A percentile compares a stretch with the other conserved stretches of the same genome.
phyloP scores from a whole-genome alignment of 257 asterid species.

The Datura wrightii region DNA sequence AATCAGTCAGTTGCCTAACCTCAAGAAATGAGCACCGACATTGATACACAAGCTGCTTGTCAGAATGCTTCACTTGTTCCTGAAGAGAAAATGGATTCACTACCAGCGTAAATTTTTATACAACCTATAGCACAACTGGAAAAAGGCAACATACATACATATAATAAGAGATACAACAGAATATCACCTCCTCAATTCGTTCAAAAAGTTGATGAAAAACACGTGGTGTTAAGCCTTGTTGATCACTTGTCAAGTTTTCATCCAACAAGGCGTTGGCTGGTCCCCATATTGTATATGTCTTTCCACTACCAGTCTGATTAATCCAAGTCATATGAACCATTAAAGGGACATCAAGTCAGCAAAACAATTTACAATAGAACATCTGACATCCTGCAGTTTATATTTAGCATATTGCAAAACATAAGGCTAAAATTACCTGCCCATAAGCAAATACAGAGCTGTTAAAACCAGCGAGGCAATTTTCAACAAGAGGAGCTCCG shows the following conservation, averaged over 20 bases:
- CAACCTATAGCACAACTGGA: neutral
- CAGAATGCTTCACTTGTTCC: constrained; percentile 93
- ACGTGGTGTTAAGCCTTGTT: constrained; percentile 96
- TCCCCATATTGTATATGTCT: constrained; percentile 98
- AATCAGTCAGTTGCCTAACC: constrained; percentile 51
- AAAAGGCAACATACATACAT: neutral
- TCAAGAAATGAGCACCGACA: constrained; percentile 98
- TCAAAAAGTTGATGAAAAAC: constrained; percentile 80
- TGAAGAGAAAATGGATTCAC: constrained; percentile 42
- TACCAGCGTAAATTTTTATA: neutral
- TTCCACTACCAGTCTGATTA: constrained; percentile 96
- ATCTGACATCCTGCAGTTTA: neutral
- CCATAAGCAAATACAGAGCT: constrained; percentile 99
- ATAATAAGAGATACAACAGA: constrained; percentile 20
- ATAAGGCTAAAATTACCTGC: constrained; percentile 58
- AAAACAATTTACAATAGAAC: constrained; percentile 33
- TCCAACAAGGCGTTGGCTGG: constrained; percentile 84
- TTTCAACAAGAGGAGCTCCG: constrained; percentile 95
- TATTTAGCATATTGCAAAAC: constrained; percentile 11
- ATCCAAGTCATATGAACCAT: constrained; percentile 27
- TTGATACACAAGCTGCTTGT: constrained; percentile 78
- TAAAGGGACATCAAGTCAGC: constrained; percentile 19
- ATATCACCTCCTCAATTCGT: constrained; percentile 73
- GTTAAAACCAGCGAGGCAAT: constrained; percentile 96
- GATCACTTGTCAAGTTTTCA: constrained; percentile 56